Evolutionary conservation across 495 filamentous ascomycete genomes (phyloP), one percentile per base, ranked within the genome.

Genomic region (Choiromyces venosus): DNA sequence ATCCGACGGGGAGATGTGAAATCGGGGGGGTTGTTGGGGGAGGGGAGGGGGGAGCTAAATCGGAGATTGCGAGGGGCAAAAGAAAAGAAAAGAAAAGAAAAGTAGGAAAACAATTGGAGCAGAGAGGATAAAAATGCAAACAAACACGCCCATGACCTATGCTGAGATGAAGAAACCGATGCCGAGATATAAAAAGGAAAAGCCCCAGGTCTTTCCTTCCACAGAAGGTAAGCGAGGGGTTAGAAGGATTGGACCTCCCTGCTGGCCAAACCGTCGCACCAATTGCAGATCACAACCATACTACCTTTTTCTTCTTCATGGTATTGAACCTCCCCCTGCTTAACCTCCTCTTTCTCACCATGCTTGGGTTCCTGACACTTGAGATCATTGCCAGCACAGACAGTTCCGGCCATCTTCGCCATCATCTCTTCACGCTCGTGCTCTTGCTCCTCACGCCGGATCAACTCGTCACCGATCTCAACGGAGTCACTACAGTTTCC

Each of bases 41-140:
- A 12, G 9, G 7, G 18, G 8, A 46, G 21, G 21, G 8, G 10
- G 8, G 1, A 52, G 29, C n/a, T n/a, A n/a, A n/a, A n/a, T n/a
- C n/a, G n/a, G n/a, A n/a, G n/a, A n/a, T n/a, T n/a, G n/a, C n/a
- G n/a, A n/a, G n/a, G n/a, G n/a, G n/a, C n/a, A n/a, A n/a, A n/a
- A n/a, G n/a, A 21, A 66, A 21, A 35, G 71, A 70, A 70, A 78
- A 81, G 75, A 70, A 76, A 81, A 68, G 68, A 68, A 81, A 81
- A 82, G 84, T 68, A 80, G 79, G 80, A 2, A 67, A 37, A 38
- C 19, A 38, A 36, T 37, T 67, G 40, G 33, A 67, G n/a, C 7
- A 21, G 29, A 14, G 40, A 67, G 37, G 40, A 37, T 25, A 46
- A 10, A 46, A 37, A 71, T 29, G 36, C 21, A 37, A 18, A 42